Base-by-base conservation (phyloP, 164 flowering plant species). In the Tinospora cordifolia region DNA sequence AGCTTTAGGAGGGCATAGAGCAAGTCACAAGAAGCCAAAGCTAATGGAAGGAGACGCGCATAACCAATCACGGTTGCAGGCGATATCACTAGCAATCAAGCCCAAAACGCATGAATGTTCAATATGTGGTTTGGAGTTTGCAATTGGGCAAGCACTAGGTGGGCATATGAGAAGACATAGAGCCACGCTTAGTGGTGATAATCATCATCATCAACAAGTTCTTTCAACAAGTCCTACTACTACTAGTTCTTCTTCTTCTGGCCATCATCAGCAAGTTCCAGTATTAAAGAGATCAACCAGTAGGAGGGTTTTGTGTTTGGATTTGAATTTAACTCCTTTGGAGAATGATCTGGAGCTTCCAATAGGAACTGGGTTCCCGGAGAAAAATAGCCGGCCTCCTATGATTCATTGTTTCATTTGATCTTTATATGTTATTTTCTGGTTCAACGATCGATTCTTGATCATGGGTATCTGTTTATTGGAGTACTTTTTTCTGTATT, bases 1-100 rank as follows among this genome's bases (percentile, higher is more conserved):
- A 65, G 98, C 98, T 0, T 81, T 90, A 0, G 97, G 97, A 0
- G 97, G 97, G 11, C 97, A 91, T 78, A 70, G 97, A 5, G 95
- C 97, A 3, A 89, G 96, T 68, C 98, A 92, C 80, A 92, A 90
- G 85, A 87, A 84, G 79, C 90, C 90, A 0, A 75, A 85, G 68
- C 19, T 78, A 3, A 39, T 51, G 19, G 78, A 39, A 21, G 75
- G 40, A 25, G 68, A 70, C 0, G 40, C 24, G 34, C 62, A 22
- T 14, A 4, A 9, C 7, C 46, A 46, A 64, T 26, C 7, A 5
- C 25, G 44, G 7, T 49, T 30, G 27, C 19, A 49, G 36, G 11
- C n/a, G 1, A 12, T 30, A 30, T 30, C 24, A 27, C 22, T 19
- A 57, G 21, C 36, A 30, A 30, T 13, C 36, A 78, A 76, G 69